These are phyloP conservation scores for Pythium rhizo-oryzae DNA, from an alignment of 352 stramenopile species.

Conservation along the genomic window DNA sequence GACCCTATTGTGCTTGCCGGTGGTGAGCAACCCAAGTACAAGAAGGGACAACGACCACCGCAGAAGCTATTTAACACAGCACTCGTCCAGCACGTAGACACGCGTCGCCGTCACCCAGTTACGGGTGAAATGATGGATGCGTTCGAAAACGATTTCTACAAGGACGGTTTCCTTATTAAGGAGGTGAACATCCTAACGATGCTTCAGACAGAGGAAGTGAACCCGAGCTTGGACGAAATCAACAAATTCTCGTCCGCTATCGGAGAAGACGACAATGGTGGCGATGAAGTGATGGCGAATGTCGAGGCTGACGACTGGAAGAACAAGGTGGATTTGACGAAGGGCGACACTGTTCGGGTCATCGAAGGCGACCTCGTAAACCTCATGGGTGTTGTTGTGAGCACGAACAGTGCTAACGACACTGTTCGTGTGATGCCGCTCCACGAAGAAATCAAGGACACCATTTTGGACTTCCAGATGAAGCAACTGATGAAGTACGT, in stretches of 20 bases:
- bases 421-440: constrained; percentile 89
- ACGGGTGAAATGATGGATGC: constrained; percentile 88
- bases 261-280: constrained; percentile 66
- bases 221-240: constrained; percentile 87
- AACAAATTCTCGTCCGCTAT: constrained; percentile 81
- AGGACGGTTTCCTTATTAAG: constrained; percentile 88
- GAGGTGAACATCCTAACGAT: constrained; percentile 89
- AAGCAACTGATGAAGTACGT: constrained; percentile 92
- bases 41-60: constrained; percentile 86
- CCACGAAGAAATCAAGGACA: constrained; percentile 92
- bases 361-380: constrained; percentile 89
- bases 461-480: constrained; percentile 88
- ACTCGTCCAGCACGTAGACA: constrained; percentile 64
- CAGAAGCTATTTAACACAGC: constrained; percentile 84
- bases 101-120: constrained; percentile 64
- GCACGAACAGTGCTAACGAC: constrained; percentile 88
- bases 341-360: constrained; percentile 87
- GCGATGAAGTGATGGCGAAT: constrained; percentile 66
- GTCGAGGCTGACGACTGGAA: constrained; percentile 89
- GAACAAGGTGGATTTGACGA: constrained; percentile 89
- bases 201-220: constrained; percentile 84
- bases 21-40: constrained; percentile 86
- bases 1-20: constrained; percentile 76
- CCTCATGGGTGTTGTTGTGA: constrained; percentile 90
- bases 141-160: constrained; percentile 90